Percentiles rank a stretch among this genome's conserved stretches.
phyloP scores from a whole-genome alignment of 441 rosid genomes.

The Populus hybrid region DNA sequence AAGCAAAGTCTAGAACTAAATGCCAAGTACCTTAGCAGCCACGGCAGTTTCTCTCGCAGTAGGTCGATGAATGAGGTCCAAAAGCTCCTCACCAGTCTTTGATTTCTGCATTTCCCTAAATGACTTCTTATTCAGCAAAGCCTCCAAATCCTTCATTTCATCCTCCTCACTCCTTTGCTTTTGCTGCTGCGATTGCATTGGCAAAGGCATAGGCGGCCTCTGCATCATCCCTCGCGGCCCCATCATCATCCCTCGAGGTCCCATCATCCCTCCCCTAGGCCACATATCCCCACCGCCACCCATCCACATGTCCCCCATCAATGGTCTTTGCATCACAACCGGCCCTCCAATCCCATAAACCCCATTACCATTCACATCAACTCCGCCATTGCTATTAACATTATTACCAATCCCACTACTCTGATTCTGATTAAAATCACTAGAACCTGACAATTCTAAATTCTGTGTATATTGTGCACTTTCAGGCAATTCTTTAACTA shows the following conservation, averaged over 20 bases:
- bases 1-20: not conserved
- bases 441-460: conserved; percentile 25
- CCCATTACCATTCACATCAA: conserved; percentile 14
- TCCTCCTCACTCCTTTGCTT: conserved; percentile 78
- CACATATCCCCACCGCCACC: conserved; percentile 38
- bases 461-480: conserved; percentile 44
- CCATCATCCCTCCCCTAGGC: conserved; percentile 45
- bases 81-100: conserved; percentile 87
- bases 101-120: conserved; percentile 87
- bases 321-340: conserved; percentile 35
- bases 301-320: conserved; percentile 62
- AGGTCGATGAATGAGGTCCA: conserved; percentile 87
- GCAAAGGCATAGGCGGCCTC: conserved; percentile 31
- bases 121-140: conserved; percentile 81
- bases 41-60: conserved; percentile 91
- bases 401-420: conserved; percentile 3
- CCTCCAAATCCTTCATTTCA: conserved; percentile 84
- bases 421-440: conserved; percentile 25
- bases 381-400: not conserved
- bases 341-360: conserved; percentile 36
- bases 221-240: conserved; percentile 47
- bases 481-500: conserved; percentile 78
- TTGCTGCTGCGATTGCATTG: conserved; percentile 30
- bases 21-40: conserved; percentile 67
- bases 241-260: conserved; percentile 40